Evolutionary conservation across 1,284 basidiomycete species (phyloP), one percentile per base, ranked within the genome.

Genomic region (Apiotrichum siamense): DNA sequence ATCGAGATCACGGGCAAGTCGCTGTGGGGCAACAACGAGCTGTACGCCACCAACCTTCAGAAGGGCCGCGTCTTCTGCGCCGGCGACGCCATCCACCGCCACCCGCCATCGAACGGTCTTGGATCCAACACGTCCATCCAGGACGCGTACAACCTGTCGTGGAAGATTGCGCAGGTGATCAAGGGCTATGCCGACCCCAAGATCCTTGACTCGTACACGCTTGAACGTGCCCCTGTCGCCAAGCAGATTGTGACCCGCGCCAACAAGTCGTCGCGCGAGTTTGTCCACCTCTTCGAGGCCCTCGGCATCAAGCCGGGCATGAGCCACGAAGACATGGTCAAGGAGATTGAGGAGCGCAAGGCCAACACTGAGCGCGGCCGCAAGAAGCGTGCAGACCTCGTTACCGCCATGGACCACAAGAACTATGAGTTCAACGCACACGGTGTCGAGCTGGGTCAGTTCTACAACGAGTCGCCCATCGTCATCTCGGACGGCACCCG

Each of bases 381-480:
- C 36, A 31, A 50, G 45, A 55, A 55, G 49, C 53, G 53, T 21
- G 49, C 53, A 24, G 42, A 47, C n/a, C 45, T 55, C 11, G 53
- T 55, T 12, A 31, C 40, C 0, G 53, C 53, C 32, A 55, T 55
- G 53, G 32, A 55, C 45, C 23, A 27, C 18, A 55, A 55, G 38
- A 50, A 55, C 49, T 55, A 55, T 43, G 53, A 55, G 49, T 55
- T 55, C 46, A 55, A 55, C 42, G 49, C 49, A 2, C 53, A 55
- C 46, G 53, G 53, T 12, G 53, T 55, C 32, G 53, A 55, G 37
- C 47, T 55, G 49, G 53, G 53, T 42, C 53, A 55, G 45, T 55
- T 55, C 27, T 55, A 55, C n/a, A n/a, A n/a, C 49, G 46, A 40
- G 27, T 51, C 49, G 20, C 11, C 29, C 26, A 32, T 37, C 17